A percentile compares a stretch with the other conserved stretches of the same genome.
These are phyloP conservation scores for Debaryomyces singareniensis DNA, from an alignment of 1,139 yeast species.

Conservation along the genomic window DNA sequence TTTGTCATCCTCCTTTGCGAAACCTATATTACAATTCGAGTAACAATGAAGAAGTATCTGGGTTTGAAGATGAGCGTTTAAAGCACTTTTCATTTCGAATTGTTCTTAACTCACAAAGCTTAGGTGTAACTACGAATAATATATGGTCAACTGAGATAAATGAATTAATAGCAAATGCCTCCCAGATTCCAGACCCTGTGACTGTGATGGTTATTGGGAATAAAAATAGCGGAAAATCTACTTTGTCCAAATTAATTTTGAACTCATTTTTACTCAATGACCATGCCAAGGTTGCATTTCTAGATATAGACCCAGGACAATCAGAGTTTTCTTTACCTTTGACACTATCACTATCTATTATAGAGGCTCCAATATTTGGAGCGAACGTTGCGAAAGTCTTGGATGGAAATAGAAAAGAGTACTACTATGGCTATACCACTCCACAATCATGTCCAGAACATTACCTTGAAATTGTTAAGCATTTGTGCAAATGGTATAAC, in stretches of 20 bases:
- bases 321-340: slow-evolving; percentile 76
- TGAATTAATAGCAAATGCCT: slow-evolving; percentile 1
- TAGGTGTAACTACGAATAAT: slow-evolving; percentile 18
- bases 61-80: slow-evolving; percentile 6
- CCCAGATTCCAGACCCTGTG: slow-evolving; percentile 8
- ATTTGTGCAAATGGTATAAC: slow-evolving; percentile 32
- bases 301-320: slow-evolving; percentile 92
- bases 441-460: slow-evolving; percentile 65
- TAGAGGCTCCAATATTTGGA: slow-evolving; percentile 21
- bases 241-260: slow-evolving; percentile 51
- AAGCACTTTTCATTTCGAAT: slow-evolving; percentile 31
- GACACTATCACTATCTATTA: slow-evolving; percentile 43
- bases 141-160: slow-evolving; percentile 13
- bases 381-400: slow-evolving; percentile 13
- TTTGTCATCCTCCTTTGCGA: slow-evolving; percentile 45
- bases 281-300: slow-evolving; percentile 25
- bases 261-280: slow-evolving; percentile 31
- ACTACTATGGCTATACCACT: slow-evolving; percentile 63
- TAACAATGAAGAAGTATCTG: slow-evolving; percentile 9
- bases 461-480: slow-evolving; percentile 42
- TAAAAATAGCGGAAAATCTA: slow-evolving; percentile 83
- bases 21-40: slow-evolving; percentile 22
- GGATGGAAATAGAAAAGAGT: slow-evolving; percentile 20
- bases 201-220: slow-evolving; percentile 32
- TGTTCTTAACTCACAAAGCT: slow-evolving; percentile 18